Conservation (phyloP, 1,284 basidiomycete genomes). For the Ceratobasidium papillatum region DNA sequence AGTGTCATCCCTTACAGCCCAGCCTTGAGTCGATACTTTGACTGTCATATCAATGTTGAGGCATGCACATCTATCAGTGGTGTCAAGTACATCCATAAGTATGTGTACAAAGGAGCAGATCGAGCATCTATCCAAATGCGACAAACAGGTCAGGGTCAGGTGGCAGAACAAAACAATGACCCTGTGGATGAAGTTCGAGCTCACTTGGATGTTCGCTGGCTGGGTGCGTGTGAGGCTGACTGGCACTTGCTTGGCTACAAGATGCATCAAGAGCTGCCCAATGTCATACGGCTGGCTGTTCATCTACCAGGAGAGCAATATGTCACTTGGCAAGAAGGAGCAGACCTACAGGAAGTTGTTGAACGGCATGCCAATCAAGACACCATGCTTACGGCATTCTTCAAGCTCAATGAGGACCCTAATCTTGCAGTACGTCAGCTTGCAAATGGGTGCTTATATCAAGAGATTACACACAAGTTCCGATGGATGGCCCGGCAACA, state of each 20-base stretch:
- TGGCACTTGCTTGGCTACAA: conserved; percentile 54
- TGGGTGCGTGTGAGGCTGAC: conserved; percentile 52
- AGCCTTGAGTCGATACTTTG: conserved; percentile 50
- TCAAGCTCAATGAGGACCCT: conserved; percentile 54
- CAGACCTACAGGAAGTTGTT: no score
- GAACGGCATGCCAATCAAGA: no score
- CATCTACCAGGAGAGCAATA: conserved; percentile 47
- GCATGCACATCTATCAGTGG: conserved; percentile 50
- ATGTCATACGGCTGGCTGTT: conserved; percentile 54
- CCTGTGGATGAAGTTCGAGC: conserved; percentile 47
- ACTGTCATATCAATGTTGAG: conserved; percentile 63
- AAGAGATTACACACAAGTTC: conserved; percentile 55
- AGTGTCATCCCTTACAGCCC: conserved; percentile 56
- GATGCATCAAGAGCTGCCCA: conserved; percentile 53
- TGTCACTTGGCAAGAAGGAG: conserved; percentile 53
- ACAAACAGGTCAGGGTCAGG: background rate
- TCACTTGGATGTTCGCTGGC: conserved; percentile 54
- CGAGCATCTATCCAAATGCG: conserved; percentile 50
- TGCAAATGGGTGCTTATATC: conserved; percentile 53
- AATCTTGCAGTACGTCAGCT: conserved; percentile 46
- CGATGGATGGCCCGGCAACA: conserved; percentile 44
- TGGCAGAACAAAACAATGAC: conserved; percentile 17
- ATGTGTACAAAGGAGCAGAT: conserved; percentile 61
- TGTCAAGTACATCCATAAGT: conserved; percentile 60
- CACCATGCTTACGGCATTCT: conserved; percentile 56